These are phyloP conservation scores for Vanderwaltozyma verrucispora DNA, from an alignment of 805 yeast species.

Conservation along the genomic window DNA sequence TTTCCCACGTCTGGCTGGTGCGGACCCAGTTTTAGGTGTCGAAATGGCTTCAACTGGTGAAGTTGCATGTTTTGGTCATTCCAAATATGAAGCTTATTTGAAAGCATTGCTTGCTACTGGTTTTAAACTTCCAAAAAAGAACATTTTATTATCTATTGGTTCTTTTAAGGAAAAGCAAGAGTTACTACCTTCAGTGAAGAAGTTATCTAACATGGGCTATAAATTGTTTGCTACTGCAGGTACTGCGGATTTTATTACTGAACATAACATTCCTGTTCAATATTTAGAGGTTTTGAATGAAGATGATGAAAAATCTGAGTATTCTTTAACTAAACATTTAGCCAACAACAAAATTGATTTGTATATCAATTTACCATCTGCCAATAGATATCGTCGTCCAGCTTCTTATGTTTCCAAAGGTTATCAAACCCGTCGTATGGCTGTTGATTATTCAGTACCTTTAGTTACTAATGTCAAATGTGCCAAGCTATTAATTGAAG, in stretches of 20 bases:
- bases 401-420: slow-evolving; percentile 97
- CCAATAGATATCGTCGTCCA: slow-evolving; percentile 97
- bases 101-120: slow-evolving; percentile 94
- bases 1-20: slow-evolving; percentile 93
- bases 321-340: slow-evolving; percentile 90
- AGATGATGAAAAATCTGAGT: slow-evolving; percentile 79
- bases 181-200: slow-evolving; percentile 76
- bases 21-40: slow-evolving; percentile 95
- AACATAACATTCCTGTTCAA: slow-evolving; percentile 88
- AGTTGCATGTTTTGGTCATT: slow-evolving; percentile 93
- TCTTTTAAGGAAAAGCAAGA: slow-evolving; percentile 95
- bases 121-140: slow-evolving; percentile 88
- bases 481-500: slow-evolving; percentile 93
- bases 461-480: slow-evolving; percentile 94
- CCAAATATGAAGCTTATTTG: slow-evolving; percentile 94
- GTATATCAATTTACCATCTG: slow-evolving; percentile 92
- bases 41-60: slow-evolving; percentile 99
- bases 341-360: slow-evolving; percentile 94
- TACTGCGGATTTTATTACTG: slow-evolving; percentile 96
- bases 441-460: slow-evolving; percentile 97
- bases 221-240: slow-evolving; percentile 96
- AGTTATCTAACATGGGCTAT: slow-evolving; percentile 74
- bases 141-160: slow-evolving; percentile 88
- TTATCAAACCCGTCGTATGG: slow-evolving; percentile 98
- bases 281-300: slow-evolving; percentile 82